These are phyloP conservation scores for Colletotrichum filicis DNA, from an alignment of 2,329 filamentous ascomycete species.

Conservation along the genomic window DNA sequence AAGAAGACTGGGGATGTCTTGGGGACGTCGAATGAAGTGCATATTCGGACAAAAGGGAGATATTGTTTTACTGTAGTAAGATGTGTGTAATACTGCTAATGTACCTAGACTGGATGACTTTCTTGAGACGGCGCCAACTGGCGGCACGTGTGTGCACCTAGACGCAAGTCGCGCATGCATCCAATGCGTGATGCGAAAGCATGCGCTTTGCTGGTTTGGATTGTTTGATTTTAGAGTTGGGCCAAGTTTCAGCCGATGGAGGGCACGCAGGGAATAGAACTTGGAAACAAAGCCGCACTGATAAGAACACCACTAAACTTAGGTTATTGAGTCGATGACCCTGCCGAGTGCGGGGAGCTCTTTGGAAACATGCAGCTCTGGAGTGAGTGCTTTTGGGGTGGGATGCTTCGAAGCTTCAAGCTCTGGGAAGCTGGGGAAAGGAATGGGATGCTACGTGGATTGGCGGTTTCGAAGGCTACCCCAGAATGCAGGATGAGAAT, in stretches of 20 bases:
- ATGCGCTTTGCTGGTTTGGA: neutral
- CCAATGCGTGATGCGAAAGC: neutral
- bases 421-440: too few relatives aligned
- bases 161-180: neutral
- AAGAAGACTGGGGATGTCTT: neutral
- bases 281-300: neutral
- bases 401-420: too few relatives aligned
- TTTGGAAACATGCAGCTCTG: too few relatives aligned
- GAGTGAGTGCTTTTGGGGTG: too few relatives aligned
- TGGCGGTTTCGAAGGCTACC: too few relatives aligned
- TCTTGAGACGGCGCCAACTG: neutral
- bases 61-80: neutral
- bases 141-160: neutral
- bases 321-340: too few relatives aligned
- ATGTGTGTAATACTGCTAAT: neutral
- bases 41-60: neutral
- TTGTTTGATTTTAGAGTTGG: slow-evolving; percentile 11
- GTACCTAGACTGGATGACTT: neutral
- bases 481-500: too few relatives aligned
- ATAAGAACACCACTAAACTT: neutral
- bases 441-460: too few relatives aligned
- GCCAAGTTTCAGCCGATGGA: slow-evolving; percentile 1
- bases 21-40: neutral
- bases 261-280: too few relatives aligned
- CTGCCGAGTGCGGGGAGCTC: too few relatives aligned